These are phyloP conservation scores for Penicillium sp. DNA, from an alignment of 2,329 filamentous ascomycete species.

Conservation along the genomic window DNA sequence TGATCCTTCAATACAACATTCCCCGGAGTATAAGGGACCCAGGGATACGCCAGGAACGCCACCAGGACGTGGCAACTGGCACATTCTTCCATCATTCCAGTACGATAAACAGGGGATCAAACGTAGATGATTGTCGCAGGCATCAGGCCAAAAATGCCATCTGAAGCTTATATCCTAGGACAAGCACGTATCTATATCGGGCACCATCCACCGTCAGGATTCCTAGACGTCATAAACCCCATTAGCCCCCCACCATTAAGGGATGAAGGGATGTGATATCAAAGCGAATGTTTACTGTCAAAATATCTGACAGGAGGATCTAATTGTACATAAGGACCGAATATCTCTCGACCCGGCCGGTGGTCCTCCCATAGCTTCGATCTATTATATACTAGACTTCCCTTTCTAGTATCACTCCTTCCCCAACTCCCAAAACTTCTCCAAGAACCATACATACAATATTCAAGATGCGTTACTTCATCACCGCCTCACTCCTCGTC, in stretches of 20 bases:
- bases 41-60: slow-evolving; percentile 15
- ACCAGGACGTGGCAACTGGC: slow-evolving; percentile 15
- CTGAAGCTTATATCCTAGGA: slow-evolving; percentile 13
- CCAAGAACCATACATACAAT: not conserved
- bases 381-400: not conserved
- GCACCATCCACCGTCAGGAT: slow-evolving; percentile 13
- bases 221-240: slow-evolving; percentile 18
- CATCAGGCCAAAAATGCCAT: slow-evolving; percentile 10
- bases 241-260: not conserved
- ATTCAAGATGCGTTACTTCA: slow-evolving; percentile 23
- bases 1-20: slow-evolving; percentile 11
- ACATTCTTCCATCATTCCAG: slow-evolving; percentile 26
- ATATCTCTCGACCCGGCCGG: not conserved
- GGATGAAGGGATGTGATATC: slow-evolving; percentile 20
- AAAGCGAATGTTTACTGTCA: slow-evolving; percentile 11
- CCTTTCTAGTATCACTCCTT: not conserved
- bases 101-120: slow-evolving; percentile 8
- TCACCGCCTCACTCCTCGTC: slow-evolving; percentile 17
- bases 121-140: not conserved
- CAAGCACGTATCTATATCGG: slow-evolving; percentile 2
- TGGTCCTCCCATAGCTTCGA: not conserved
- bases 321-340: slow-evolving; percentile 12
- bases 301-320: not conserved
- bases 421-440: not conserved
- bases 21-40: slow-evolving; percentile 19